Evolutionary conservation across 2,329 filamentous ascomycete genomes (phyloP), one percentile per base, ranked within the genome.

Genomic region (Ophiostoma angusticollis): DNA sequence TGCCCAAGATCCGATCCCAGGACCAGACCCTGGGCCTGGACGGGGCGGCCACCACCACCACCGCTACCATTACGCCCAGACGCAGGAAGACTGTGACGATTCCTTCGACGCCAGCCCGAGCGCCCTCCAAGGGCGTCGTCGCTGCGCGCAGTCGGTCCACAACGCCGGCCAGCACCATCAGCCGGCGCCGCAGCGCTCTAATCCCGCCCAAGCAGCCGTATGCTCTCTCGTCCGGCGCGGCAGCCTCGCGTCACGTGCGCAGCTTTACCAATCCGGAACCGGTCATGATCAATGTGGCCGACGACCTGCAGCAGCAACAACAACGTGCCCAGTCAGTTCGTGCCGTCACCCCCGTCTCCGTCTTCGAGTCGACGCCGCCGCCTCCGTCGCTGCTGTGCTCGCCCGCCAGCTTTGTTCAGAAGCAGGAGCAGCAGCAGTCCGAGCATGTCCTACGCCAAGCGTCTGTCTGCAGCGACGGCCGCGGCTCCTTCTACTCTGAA

Each of bases 1-100:
- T 93, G 23, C 85, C 85, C 53, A 91, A 86, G 69, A 87, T 93
- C 62, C 74, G 85, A 45, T 74, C 74, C 29, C 85, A 91, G 61
- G 85, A 93, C 61, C 81, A 89, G 60, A 70, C 79, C 45, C 72
- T 85, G 45, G 74, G 78, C 48, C 72, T 72, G 29, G 64, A 64
- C 28, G 64, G 63, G 30, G 44, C 43, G 17, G n/a, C n/a, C n/a
- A n/a, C n/a, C n/a, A n/a, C n/a, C n/a, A n/a, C n/a, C n/a, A n/a
- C n/a, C n/a, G n/a, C n/a, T n/a, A n/a, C n/a, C n/a, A n/a, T n/a
- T n/a, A n/a, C n/a, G n/a, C n/a, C n/a, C n/a, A n/a, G n/a, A n/a
- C n/a, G n/a, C n/a, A n/a, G n/a, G n/a, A n/a, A n/a, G n/a, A n/a
- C n/a, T n/a, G n/a, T n/a, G n/a, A n/a, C n/a, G n/a, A n/a, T n/a